phyloP scores from a whole-genome alignment of 2,329 filamentous ascomycete genomes.

The Trichoderma simmonsii region DNA sequence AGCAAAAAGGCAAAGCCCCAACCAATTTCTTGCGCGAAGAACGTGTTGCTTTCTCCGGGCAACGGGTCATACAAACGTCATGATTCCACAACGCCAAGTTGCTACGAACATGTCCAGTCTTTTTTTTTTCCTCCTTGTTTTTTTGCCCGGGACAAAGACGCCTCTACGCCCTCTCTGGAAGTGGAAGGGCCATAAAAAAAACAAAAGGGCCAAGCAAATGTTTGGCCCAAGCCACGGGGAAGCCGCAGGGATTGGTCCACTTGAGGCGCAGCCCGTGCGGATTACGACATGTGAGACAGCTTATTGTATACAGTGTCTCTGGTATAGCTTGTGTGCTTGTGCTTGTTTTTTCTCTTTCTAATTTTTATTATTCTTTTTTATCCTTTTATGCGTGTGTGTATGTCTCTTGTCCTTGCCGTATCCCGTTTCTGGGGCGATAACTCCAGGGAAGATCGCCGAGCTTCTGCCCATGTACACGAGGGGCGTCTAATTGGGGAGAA shows the following conservation, averaged over 20 bases:
- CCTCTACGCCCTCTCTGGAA: background rate
- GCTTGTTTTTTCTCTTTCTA: background rate
- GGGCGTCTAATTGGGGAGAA: background rate
- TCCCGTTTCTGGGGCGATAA: background rate
- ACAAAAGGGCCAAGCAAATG: background rate
- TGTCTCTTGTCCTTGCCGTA: background rate
- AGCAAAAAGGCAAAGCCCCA: background rate
- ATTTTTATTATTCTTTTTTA: background rate
- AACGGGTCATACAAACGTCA: slow-evolving; percentile 15
- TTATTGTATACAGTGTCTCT: slow-evolving; percentile 15
- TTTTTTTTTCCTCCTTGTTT: background rate
- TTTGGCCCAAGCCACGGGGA: slow-evolving; percentile 9
- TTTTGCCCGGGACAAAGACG: background rate
- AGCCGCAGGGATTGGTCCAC: slow-evolving; percentile 6
- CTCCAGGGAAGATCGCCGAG: background rate
- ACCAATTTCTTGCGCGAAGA: background rate
- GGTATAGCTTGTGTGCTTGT: background rate
- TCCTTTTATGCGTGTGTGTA: background rate
- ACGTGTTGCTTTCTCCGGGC: background rate
- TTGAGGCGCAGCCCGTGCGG: slow-evolving; percentile 15
- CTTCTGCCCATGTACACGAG: background rate
- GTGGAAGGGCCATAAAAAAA: background rate
- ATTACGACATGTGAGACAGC: slow-evolving; percentile 17
- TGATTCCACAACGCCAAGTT: background rate
- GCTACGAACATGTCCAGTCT: background rate